phyloP scores from a whole-genome alignment of 2,329 filamentous ascomycete species.

The Emmonsia crescens region DNA sequence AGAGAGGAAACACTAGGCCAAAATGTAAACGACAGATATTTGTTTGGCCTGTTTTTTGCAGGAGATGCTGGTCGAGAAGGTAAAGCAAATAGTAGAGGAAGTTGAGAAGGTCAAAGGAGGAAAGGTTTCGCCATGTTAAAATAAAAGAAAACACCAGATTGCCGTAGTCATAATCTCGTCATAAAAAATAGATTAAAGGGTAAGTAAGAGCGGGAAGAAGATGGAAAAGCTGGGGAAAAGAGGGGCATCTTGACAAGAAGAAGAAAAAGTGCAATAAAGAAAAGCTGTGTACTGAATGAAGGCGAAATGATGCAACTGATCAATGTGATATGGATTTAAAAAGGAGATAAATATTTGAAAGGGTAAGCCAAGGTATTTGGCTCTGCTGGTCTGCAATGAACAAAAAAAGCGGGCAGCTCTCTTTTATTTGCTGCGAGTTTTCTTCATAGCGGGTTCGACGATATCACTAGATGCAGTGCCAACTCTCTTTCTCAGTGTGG shows the following conservation, averaged over 20 bases:
- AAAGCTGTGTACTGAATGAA: not conserved
- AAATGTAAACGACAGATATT: slow-evolving; percentile 5
- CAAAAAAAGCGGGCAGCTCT: not conserved
- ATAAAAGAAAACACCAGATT: not conserved
- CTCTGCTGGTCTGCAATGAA: not conserved
- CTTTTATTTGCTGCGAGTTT: slow-evolving; percentile 9
- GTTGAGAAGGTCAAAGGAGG: not conserved
- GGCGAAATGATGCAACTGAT: not conserved
- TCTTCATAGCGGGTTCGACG: slow-evolving; percentile 8
- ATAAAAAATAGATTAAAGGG: slow-evolving; percentile 2
- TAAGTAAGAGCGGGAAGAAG: not conserved
- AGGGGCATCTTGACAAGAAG: not conserved
- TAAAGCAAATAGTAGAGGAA: not conserved
- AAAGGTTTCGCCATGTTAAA: slow-evolving; percentile 10
- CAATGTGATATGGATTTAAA: not conserved
- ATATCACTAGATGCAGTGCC: slow-evolving; percentile 19
- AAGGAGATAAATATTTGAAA: too few species aligned
- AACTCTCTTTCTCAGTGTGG: slow-evolving; percentile 27
- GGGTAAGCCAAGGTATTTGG: not conserved
- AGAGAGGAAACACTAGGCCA: slow-evolving; percentile 5
- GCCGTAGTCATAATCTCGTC: slow-evolving; percentile 2
- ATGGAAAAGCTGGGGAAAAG: not conserved
- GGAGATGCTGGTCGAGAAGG: too few species aligned
- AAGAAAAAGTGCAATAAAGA: not conserved
- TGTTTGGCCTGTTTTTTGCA: not conserved